Base-by-base conservation (phyloP, 108 stramenopile species). In the Cyclotella choctawhatcheeana region DNA sequence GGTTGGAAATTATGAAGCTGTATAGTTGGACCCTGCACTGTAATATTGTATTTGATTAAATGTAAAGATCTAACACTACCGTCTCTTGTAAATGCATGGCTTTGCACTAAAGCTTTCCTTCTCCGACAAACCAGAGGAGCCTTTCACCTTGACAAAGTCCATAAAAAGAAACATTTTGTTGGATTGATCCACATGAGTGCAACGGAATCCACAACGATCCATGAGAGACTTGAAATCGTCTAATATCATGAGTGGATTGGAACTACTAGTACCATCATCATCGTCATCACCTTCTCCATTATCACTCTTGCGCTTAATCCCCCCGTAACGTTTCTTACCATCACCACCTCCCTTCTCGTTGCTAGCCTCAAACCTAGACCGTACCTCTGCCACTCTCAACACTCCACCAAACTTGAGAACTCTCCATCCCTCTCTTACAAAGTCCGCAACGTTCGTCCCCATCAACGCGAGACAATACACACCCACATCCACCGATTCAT, bases 401-500 rank as follows among this genome's bases (percentile, higher is more conserved):
- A 77, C 40, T 2, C 98, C 99, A 62, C 84, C 83, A 20, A 83
- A 58, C 45, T 85, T 90, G 21, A 98, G 76, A 6, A 98, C 95
- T 37, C 99, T 85, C 58, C 86, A 84, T 14, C 96, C 98, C 73
- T 99, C 99, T 17, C 90, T 73, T 16, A 99, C 65, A 77, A 98
- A 99, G 62, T 98, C 96, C 4, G 89, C 85, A 26, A 95, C 74
- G 70, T 98, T 96, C 18, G 97, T 97, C 0, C 97, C 99, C 99
- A 99, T 99, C 35, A 99, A 85, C 2, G 97, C 87, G 43, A 99
- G 75, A 74, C 95, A 98, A 82, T 97, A 99, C 17, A 99, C 93
- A 32, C 81, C 96, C 7, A 98, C 81, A 82, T 99, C 96, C 3
- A 98, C 96, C 6, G 87, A 86, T 51, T 80, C 81, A 62, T 93